These are phyloP conservation scores for Trifolium subterraneum DNA, from an alignment of 306 rosid genomes.

Conservation along the genomic window DNA sequence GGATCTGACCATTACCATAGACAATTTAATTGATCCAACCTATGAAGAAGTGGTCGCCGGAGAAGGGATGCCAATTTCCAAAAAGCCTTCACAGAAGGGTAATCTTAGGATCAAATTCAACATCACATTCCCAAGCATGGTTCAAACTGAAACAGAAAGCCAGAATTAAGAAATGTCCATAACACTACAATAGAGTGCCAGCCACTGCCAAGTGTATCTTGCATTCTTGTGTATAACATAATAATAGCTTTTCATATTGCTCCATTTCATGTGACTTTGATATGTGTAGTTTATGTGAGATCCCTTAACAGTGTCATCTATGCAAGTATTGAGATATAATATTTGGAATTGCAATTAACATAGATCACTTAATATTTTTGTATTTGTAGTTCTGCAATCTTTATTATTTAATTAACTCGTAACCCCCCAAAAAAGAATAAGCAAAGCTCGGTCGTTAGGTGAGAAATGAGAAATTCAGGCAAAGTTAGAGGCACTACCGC, in stretches of 20 bases:
- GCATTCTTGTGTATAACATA: conserved; percentile 39
- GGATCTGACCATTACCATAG: conserved; percentile 60
- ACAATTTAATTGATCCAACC: conserved; percentile 58
- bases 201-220: conserved; percentile 25
- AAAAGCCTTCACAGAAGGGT: conserved; percentile 78
- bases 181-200: conserved; percentile 33
- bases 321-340: conserved; percentile 10
- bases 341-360: conserved; percentile 9
- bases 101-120: conserved; percentile 79
- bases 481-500: no score
- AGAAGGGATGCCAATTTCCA: conserved; percentile 93
- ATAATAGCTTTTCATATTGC: neutral
- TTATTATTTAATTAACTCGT: neutral
- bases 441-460: no score
- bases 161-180: conserved; percentile 55
- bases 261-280: conserved; percentile 33
- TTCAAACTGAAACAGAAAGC: conserved; percentile 61
- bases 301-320: conserved; percentile 15
- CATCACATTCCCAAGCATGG: conserved; percentile 58
- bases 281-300: conserved; percentile 38
- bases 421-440: no score
- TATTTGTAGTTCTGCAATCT: neutral
- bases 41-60: conserved; percentile 72
- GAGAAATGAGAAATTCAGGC: no score
- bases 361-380: neutral